Conservation (phyloP, 2,329 filamentous ascomycete species). For the Tothia fuscella region DNA sequence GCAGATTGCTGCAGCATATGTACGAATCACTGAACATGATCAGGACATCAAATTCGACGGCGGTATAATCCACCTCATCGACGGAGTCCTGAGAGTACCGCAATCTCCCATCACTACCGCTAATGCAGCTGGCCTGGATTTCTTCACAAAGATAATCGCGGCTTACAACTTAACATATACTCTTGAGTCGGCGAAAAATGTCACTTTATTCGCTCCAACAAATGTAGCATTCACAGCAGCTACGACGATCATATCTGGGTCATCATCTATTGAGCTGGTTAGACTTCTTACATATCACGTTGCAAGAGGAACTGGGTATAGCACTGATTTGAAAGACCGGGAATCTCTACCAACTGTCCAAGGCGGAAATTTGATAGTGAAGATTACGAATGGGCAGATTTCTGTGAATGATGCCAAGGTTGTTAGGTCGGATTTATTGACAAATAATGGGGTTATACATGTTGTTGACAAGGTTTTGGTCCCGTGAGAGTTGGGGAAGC, state of each 20-base stretch:
- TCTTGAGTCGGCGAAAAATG: not conserved
- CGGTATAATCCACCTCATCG: not conserved
- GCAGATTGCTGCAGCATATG: not conserved
- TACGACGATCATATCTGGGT: not conserved
- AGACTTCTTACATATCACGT: not conserved
- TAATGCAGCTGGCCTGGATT: not conserved
- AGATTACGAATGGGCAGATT: not conserved
- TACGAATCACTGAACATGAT: not conserved
- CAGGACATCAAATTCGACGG: conserved; percentile 2
- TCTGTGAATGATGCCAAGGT: not conserved
- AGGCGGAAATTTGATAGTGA: not conserved
- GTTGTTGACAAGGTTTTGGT: not conserved
- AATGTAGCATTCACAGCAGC: not conserved
- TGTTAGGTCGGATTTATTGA: not conserved
- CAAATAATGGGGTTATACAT: not conserved
- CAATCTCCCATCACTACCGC: not conserved
- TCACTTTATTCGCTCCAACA: not conserved
- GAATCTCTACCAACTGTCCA: not conserved
- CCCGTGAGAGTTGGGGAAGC: too few relatives aligned
- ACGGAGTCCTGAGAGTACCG: not conserved
- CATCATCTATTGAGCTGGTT: not conserved
- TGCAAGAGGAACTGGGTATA: not conserved
- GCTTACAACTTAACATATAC: not conserved
- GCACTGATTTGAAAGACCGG: not conserved
- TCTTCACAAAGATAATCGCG: not conserved